These are phyloP conservation scores for Umbilicaria muhlenbergii DNA, from an alignment of 495 filamentous ascomycete species.

Conservation along the genomic window DNA sequence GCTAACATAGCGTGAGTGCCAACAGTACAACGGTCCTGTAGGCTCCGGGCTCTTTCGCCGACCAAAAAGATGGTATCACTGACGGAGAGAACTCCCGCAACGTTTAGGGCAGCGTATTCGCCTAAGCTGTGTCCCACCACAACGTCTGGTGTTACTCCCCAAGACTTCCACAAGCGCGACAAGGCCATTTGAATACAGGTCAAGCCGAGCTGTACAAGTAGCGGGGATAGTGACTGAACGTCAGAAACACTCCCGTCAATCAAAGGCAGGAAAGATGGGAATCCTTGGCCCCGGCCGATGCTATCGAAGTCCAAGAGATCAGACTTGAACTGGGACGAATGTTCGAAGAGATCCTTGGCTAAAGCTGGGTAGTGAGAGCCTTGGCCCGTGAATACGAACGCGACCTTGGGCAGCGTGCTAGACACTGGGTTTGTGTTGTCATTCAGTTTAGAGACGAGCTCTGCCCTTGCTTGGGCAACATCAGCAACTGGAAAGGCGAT, in stretches of 20 bases:
- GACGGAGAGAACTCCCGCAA: slow-evolving; percentile 62
- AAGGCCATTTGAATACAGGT: slow-evolving; percentile 76
- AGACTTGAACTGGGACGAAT: slow-evolving; percentile 45
- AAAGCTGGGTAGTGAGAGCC: slow-evolving; percentile 47
- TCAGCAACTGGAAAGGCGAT: slow-evolving; percentile 42
- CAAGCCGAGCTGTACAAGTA: slow-evolving; percentile 63
- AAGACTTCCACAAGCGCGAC: slow-evolving; percentile 61
- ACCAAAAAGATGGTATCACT: slow-evolving; percentile 71
- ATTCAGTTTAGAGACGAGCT: slow-evolving; percentile 12
- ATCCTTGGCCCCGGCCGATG: slow-evolving; percentile 42
- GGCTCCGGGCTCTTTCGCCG: slow-evolving; percentile 60
- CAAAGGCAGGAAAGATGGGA: slow-evolving; percentile 52
- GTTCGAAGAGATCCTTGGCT: slow-evolving; percentile 45
- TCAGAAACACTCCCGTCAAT: slow-evolving; percentile 31
- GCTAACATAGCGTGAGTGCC: slow-evolving; percentile 53
- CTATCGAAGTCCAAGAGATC: slow-evolving; percentile 48
- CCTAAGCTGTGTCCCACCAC: slow-evolving; percentile 79
- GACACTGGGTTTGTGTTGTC: slow-evolving; percentile 19
- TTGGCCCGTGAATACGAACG: slow-evolving; percentile 50
- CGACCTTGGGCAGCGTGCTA: slow-evolving; percentile 31
- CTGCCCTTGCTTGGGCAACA: slow-evolving; percentile 13
- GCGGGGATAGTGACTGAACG: slow-evolving; percentile 45
- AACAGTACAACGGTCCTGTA: slow-evolving; percentile 52
- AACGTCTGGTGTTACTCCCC: slow-evolving; percentile 59
- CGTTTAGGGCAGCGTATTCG: slow-evolving; percentile 76